Conservation (phyloP, 352 stramenopile species). For the Phytophthora podocarpi region DNA sequence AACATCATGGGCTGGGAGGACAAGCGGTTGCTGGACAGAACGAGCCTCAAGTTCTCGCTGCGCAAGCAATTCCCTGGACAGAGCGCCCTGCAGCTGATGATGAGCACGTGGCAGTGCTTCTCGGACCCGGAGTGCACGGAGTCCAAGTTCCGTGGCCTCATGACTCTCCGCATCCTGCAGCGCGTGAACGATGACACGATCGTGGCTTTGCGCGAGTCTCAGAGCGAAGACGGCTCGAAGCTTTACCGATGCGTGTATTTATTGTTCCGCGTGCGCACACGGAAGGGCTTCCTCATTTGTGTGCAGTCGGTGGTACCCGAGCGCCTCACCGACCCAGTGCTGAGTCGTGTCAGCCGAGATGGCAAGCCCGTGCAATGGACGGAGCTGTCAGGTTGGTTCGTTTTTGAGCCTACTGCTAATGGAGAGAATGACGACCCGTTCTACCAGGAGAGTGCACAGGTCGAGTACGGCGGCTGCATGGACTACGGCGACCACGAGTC, state of each 20-base stretch:
- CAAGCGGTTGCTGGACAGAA: constrained; percentile 55
- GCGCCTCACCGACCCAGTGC: constrained; percentile 22
- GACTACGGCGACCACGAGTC: constrained; percentile 62
- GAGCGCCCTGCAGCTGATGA: constrained; percentile 53
- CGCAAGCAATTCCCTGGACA: constrained; percentile 56
- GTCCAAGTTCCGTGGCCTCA: constrained; percentile 65
- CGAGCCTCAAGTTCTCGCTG: constrained; percentile 68
- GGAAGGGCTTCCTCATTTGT: constrained; percentile 69
- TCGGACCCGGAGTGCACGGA: constrained; percentile 64
- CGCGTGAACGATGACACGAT: constrained; percentile 76
- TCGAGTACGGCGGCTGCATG: constrained; percentile 75
- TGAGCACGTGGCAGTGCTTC: constrained; percentile 71
- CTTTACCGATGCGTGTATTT: constrained; percentile 74
- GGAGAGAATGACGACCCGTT: constrained; percentile 11
- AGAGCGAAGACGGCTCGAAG: constrained; percentile 45
- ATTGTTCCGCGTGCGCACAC: constrained; percentile 72
- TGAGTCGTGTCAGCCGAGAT: constrained; percentile 36
- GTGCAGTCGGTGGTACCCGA: constrained; percentile 58
- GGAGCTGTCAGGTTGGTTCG: constrained; percentile 71
- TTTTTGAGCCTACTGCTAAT: constrained; percentile 53
- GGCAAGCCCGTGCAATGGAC: constrained; percentile 67
- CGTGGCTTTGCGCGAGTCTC: constrained; percentile 60
- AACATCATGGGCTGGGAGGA: constrained; percentile 74
- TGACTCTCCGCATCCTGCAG: constrained; percentile 68
- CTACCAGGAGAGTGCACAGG: constrained; percentile 47